Percentiles rank a stretch among this genome's conserved stretches.
phyloP scores from a whole-genome alignment of 2,329 filamentous ascomycete genomes.

The Boeremia lycopersici region DNA sequence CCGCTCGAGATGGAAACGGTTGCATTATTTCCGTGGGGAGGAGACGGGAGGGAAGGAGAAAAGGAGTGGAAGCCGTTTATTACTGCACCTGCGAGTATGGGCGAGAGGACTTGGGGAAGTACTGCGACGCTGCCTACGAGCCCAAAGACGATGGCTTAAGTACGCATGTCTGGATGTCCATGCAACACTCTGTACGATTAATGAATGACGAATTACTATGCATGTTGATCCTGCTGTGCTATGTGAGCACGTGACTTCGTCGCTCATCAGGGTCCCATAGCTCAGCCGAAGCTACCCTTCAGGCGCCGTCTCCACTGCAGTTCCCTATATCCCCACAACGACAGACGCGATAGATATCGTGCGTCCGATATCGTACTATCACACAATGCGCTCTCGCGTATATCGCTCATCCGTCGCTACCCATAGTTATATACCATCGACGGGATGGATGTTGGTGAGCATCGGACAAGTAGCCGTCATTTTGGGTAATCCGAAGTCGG shows the following conservation, averaged over 20 bases:
- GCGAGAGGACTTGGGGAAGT: constrained; percentile 30
- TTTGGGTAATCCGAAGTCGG: constrained; percentile 11
- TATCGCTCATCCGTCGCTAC: constrained; percentile 1
- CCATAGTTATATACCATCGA: neutral
- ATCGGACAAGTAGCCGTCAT: constrained; percentile 8
- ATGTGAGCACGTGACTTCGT: neutral
- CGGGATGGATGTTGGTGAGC: neutral
- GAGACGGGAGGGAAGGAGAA: constrained; percentile 14
- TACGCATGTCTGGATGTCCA: neutral
- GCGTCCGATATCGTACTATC: neutral
- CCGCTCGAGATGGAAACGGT: constrained; percentile 29
- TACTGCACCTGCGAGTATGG: constrained; percentile 41
- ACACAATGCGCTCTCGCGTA: neutral
- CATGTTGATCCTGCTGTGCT: neutral
- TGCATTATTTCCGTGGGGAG: constrained; percentile 20
- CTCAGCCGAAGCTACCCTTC: constrained; percentile 13
- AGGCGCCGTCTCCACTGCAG: neutral
- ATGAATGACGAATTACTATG: neutral
- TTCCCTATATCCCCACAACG: neutral
- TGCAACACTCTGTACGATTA: neutral
- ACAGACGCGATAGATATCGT: neutral
- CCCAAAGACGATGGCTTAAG: constrained; percentile 6
- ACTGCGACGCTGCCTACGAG: constrained; percentile 21
- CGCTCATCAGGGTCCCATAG: neutral
- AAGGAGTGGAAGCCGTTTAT: constrained; percentile 42